These are phyloP conservation scores for Bruguiera hainesii DNA, from an alignment of 441 rosid species.

Conservation along the genomic window DNA sequence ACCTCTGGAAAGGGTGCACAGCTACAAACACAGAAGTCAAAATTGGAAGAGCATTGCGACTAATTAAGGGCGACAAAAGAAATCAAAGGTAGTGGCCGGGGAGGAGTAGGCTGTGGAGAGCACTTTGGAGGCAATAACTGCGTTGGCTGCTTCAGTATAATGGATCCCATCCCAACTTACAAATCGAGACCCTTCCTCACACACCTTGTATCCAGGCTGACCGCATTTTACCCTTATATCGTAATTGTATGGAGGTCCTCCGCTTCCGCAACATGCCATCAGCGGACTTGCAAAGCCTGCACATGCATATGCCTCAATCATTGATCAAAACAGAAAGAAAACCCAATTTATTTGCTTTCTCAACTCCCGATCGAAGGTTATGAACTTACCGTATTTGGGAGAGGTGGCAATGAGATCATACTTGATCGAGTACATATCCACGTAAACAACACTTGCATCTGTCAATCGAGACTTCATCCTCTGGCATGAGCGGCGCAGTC, in stretches of 20 bases:
- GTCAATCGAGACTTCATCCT: slow-evolving; percentile 43
- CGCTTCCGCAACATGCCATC: slow-evolving; percentile 80
- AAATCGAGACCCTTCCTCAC: slow-evolving; percentile 42
- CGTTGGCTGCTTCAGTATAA: slow-evolving; percentile 74
- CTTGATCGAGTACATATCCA: slow-evolving; percentile 73
- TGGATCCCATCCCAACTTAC: slow-evolving; percentile 83
- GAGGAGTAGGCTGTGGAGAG: slow-evolving; percentile 57
- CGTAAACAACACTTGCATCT: slow-evolving; percentile 53
- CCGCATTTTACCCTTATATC: slow-evolving; percentile 60
- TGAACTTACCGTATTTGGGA: slow-evolving; percentile 45
- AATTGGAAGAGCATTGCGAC: no score
- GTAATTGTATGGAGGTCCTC: slow-evolving; percentile 84
- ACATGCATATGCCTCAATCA: neutral
- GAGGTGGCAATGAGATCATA: slow-evolving; percentile 65
- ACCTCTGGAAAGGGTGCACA: no score
- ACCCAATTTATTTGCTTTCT: neutral
- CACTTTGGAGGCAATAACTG: slow-evolving; percentile 52
- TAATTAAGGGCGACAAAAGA: slow-evolving; percentile 38
- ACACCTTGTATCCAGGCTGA: slow-evolving; percentile 39
- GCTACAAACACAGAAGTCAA: no score
- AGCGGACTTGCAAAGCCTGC: slow-evolving; percentile 67
- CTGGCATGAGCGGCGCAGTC: slow-evolving; percentile 37
- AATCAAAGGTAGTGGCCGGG: slow-evolving; percentile 44
- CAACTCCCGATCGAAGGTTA: slow-evolving; percentile 39
- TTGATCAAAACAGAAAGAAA: neutral